Evolutionary conservation across 176 grass and related monocot species (phyloP).

Genomic region (Triticum timopheevii): DNA sequence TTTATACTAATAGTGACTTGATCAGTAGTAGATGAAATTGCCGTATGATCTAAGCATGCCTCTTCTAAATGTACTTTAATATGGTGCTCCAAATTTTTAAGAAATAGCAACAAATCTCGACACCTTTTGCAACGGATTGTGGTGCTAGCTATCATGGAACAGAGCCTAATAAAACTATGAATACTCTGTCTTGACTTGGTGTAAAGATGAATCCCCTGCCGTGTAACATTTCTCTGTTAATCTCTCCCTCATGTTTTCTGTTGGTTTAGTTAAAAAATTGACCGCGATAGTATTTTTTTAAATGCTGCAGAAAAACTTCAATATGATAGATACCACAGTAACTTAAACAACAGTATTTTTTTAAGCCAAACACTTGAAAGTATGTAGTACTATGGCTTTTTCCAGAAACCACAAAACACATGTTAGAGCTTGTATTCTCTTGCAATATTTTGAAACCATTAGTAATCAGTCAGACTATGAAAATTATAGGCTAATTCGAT

Average conservation of each 20-base stretch:
- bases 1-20: background rate
- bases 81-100: background rate
- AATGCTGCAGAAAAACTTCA: too few relatives aligned
- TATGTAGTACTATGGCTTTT: too few relatives aligned
- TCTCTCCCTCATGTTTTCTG: too few relatives aligned
- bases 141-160: background rate
- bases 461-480: constrained; percentile 7
- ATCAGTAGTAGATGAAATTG: background rate
- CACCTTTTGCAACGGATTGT: background rate
- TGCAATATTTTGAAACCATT: background rate
- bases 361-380: too few relatives aligned
- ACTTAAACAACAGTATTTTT: too few relatives aligned
- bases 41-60: background rate
- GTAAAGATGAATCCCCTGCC: background rate
- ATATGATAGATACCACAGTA: too few relatives aligned
- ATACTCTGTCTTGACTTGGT: background rate
- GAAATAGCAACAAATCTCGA: background rate
- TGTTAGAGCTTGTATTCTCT: background rate
- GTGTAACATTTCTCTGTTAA: too few relatives aligned
- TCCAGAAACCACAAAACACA: background rate
- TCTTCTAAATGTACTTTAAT: background rate
- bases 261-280: too few relatives aligned
- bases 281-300: too few relatives aligned
- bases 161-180: background rate
- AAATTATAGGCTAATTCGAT: background rate